phyloP scores from a whole-genome alignment of 345 rosid genomes.

The Cardiospermum halicacabum region DNA sequence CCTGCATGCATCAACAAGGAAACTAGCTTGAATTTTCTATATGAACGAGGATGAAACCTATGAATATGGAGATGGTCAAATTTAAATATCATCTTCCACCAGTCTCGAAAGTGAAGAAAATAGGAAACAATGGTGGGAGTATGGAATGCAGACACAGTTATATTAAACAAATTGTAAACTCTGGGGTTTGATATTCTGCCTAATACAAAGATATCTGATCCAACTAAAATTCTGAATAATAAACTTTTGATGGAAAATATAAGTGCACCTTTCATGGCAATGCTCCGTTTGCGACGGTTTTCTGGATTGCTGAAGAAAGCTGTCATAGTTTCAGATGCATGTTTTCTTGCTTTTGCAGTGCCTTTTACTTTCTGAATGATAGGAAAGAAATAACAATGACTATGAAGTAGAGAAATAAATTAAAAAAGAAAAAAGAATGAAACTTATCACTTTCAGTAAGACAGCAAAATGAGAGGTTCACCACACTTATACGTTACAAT shows the following conservation, averaged over 20 bases:
- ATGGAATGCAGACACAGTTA: too few species aligned
- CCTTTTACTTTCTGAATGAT: slow-evolving; percentile 74
- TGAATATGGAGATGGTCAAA: not conserved
- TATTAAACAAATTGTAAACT: not conserved
- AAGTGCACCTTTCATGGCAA: slow-evolving; percentile 78
- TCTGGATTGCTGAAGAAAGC: slow-evolving; percentile 75
- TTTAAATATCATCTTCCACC: too few species aligned
- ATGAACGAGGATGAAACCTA: not conserved
- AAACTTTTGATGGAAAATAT: not conserved
- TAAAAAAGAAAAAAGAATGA: too few species aligned
- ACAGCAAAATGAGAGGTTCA: slow-evolving; percentile 7
- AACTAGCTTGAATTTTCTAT: not conserved
- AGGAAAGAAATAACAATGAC: not conserved
- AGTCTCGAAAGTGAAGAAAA: too few species aligned
- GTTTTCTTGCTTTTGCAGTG: slow-evolving; percentile 80
- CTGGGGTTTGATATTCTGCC: not conserved
- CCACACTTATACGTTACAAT: not conserved
- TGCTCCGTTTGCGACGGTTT: slow-evolving; percentile 75
- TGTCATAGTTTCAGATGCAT: slow-evolving; percentile 66
- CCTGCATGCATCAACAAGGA: slow-evolving; percentile 44
- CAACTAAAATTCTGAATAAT: not conserved
- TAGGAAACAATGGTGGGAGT: too few species aligned
- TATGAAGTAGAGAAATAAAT: too few species aligned
- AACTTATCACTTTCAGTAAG: not conserved
- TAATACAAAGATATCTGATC: not conserved